Evolutionary conservation across 2,329 filamentous ascomycete genomes (phyloP).

Genomic region (Pyricularia sp.): DNA sequence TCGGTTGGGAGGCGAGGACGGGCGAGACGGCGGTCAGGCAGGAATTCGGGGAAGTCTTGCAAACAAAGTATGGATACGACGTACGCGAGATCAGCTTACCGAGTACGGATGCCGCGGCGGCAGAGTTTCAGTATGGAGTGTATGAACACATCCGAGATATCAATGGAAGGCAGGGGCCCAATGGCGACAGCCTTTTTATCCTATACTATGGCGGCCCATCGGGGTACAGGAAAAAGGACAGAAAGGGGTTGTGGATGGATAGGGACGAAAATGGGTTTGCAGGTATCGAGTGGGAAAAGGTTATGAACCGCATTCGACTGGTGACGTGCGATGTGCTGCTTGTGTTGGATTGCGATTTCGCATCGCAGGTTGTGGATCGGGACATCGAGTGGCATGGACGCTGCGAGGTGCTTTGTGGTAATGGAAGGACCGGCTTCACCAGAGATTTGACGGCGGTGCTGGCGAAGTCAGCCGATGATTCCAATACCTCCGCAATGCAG

Average conservation of each 20-base stretch:
- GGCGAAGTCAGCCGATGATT: neutral
- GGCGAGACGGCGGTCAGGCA: neutral
- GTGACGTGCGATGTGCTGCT: slow-evolving; percentile 2
- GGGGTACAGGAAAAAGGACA: slow-evolving; percentile 1
- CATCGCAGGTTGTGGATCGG: neutral
- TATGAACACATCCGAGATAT: slow-evolving; percentile 1
- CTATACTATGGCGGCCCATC: slow-evolving; percentile 1
- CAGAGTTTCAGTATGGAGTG: neutral
- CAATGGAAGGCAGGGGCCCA: neutral
- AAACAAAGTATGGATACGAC: neutral
- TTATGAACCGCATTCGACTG: neutral
- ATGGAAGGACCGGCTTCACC: neutral
- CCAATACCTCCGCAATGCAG: neutral
- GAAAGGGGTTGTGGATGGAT: slow-evolving; percentile 1
- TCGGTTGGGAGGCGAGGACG: neutral
- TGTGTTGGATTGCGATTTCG: slow-evolving; percentile 2
- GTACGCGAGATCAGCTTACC: slow-evolving; percentile 1
- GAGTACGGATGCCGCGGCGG: neutral
- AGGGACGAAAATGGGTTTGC: neutral
- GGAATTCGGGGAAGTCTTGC: neutral
- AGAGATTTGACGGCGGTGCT: neutral
- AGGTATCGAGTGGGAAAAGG: neutral
- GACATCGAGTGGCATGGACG: slow-evolving; percentile 1
- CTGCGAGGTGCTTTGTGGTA: slow-evolving; percentile 1
- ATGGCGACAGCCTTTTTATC: neutral